Base-by-base conservation (phyloP, 306 rosid species). In the Vigna trinervia region DNA sequence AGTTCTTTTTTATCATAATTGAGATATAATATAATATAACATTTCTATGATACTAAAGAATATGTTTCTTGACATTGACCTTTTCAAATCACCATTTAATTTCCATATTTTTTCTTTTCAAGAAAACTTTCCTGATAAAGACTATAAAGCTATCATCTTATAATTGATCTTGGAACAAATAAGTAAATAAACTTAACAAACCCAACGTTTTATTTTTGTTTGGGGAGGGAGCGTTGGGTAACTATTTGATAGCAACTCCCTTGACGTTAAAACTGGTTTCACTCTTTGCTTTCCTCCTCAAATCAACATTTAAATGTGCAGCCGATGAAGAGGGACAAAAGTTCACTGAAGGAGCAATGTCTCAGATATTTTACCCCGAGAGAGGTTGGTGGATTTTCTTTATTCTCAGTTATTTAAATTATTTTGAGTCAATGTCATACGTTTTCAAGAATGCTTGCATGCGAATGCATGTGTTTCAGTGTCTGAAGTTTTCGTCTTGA, bases 291-390 rank as follows among this genome's bases (percentile, higher is more conserved):
- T 19, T 72, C 78, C 12, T 17, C 43, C 34, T 3, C 70, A 63
- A 69, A 80, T 85, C 52, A 8, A 53, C 26, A 66, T 73, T 71
- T 83, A 65, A 63, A 66, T 63, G 20, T 82, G 85, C 92, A 95
- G 97, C 89, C 88, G 17, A 54, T 89, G 86, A 85, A 70, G 82
- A 88, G 85, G 87, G 97, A 87, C 65, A 91, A 92, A 82, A 72
- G 85, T 70, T 84, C 93, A 47, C 75, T 92, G 82, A 87, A 84
- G 85, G 96, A 91, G 81, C 97, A 87, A 73, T 8, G 89, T 70
- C 97, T 95, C 58, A 82, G 97, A 82, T 95, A 86, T 77, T 91
- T 92, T 80, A 89, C 97, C 43, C 96, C 97, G 2, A 91, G 91
- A 84, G 97, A 92, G 98, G 99, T 95, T 75, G 38, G 74, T 81